Conservation (phyloP, 768 basidiomycete genomes). For the Pholiota conissans region DNA sequence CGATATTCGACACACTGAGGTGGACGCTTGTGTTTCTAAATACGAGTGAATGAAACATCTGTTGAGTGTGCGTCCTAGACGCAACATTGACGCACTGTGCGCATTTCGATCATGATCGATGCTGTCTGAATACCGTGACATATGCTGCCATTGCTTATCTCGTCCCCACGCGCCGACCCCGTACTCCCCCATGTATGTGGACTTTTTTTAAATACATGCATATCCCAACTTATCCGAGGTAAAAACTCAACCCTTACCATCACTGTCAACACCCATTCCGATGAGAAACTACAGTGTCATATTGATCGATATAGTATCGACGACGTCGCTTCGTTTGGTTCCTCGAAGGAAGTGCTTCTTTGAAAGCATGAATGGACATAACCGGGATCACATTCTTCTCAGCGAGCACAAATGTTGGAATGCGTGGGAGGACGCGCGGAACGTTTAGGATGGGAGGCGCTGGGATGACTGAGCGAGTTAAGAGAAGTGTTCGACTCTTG, state of each 20-base stretch:
- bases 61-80: not conserved
- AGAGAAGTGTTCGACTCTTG: not conserved
- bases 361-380: not conserved
- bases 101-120: no score
- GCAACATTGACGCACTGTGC: no score
- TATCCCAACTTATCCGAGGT: not conserved
- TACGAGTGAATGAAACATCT: not conserved
- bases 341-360: not conserved
- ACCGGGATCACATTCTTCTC: not conserved
- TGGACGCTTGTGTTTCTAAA: not conserved
- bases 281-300: no score
- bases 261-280: no score
- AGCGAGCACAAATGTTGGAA: no score
- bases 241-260: no score
- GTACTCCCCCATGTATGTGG: not conserved
- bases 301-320: no score
- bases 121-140: not conserved
- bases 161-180: not conserved
- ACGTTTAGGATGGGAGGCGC: not conserved
- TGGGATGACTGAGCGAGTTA: not conserved
- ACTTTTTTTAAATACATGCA: no score
- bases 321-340: not conserved
- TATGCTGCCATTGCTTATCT: not conserved
- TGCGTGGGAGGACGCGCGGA: not conserved
- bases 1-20: conserved; percentile 34